Base-by-base conservation (phyloP, 169 alveolate species). In the Theileria orientalis region DNA sequence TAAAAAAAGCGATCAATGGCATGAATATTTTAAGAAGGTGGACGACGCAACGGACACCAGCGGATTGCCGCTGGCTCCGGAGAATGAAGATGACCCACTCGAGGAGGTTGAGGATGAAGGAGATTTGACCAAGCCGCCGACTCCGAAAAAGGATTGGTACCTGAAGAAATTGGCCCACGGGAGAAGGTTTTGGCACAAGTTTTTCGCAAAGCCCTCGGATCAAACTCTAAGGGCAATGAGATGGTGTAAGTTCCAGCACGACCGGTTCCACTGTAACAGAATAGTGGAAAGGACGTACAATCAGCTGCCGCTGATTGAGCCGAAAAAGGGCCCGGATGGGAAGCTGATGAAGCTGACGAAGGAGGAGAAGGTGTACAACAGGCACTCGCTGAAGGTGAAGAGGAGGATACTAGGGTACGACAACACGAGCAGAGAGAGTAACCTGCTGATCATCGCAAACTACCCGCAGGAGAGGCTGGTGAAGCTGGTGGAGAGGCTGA, bases 1-100 rank as follows among this genome's bases (percentile, higher is more conserved):
- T 13, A 37, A 64, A 54, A 9, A 49, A 8, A 27, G 23, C n/a
- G 33, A 29, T 46, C 44, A 64, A 23, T 19, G 19, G 23, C 21
- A 64, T 32, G 60, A 64, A 64, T 42, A 64, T 42, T 64, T 32
- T 13, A 59, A 59, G 25, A 59, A 41, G 35, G 35, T 49, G 35
- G 3, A 9, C 25, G 1, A 49, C 25, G 25, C n/a, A 59, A 11
- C 52, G 1, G 27, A 25, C n/a, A 59, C 64, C 29, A 47, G 70
- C 56, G 83, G 71, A 7, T 49, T 72, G 37, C 84, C 88, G 37
- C 78, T 80, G 8, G 88, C 83, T 16, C 83, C 83, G 27, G 69
- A 19, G 32, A 30, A 64, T 27, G 88, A 80, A 77, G 88, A 72
- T 70, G 69, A 72, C 44, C 83, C 71, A 29, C 46, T 70, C 7